Base-by-base conservation (phyloP, 2,329 filamentous ascomycete species). In the Elsinoe ampelina region DNA sequence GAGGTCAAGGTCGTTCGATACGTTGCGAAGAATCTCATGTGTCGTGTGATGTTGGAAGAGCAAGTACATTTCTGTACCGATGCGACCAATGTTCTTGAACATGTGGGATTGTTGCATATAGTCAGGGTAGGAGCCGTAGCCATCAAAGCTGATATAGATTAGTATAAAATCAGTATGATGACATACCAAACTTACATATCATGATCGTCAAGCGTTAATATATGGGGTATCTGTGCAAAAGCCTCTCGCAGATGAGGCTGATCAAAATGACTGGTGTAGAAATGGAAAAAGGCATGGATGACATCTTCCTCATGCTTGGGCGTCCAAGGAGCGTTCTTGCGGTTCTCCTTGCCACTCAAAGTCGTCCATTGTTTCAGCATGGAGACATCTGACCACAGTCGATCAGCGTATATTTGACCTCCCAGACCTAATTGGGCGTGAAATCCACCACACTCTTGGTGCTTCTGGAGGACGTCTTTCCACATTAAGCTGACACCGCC, bases 21-120 rank as follows among this genome's bases (percentile, higher is more conserved):
- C 85, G 64, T 95, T 92, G 54, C 91, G 87, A 58, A 98, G 81
- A 41, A 97, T 87, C 67, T 97, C 93, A 2, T 95, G 78, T 0
- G 92, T 97, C 0, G 93, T 97, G 70, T 98, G 93, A 67, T 98
- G 93, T 68, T 98, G 93, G 78, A 98, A 98, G 6, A 98, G 80
- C 35, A 98, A 79, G 68, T 97, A 98, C 91, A 96, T 96, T 63
- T 97, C 90, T 57, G 95, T 91, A 19, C 90, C 93, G 60, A 98
- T 85, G 36, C 93, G 84, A 20, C 93, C 93, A 66, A 97, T 95
- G 68, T 97, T 97, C 74, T 95, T 96, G 77, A 98, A 97, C 74
- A 97, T 90, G 62, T 95, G 86, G 15, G 90, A 96, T 63, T 88
- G 88, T 68, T 98, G 93, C 92, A 98, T 97, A 69, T 97, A 95